Conservation (phyloP, 2,329 filamentous ascomycete genomes). For the Pseudopyrenochaeta lycopersici region DNA sequence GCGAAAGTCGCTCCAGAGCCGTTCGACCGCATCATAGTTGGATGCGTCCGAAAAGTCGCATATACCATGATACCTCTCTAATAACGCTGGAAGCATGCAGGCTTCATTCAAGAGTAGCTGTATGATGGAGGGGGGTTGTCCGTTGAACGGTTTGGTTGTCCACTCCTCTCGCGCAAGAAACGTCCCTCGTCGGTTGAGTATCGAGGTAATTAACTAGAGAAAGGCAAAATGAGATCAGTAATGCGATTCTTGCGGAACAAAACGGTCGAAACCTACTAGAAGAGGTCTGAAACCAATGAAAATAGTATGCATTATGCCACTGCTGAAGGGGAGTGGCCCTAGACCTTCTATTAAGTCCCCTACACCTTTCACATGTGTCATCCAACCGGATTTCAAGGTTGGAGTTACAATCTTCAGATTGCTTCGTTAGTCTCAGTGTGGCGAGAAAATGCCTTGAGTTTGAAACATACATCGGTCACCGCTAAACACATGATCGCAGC, state of each 20-base stretch:
- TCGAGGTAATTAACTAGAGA: not conserved
- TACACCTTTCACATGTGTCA: slow-evolving; percentile 9
- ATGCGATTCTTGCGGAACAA: not conserved
- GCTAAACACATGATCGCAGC: slow-evolving; percentile 12
- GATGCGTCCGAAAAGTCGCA: not conserved
- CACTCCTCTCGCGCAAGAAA: slow-evolving; percentile 12
- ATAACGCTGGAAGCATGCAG: slow-evolving; percentile 1
- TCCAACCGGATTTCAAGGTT: slow-evolving; percentile 7
- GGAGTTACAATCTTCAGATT: slow-evolving; percentile 8
- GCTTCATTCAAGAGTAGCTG: slow-evolving; percentile 9
- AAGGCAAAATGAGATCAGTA: slow-evolving; percentile 1
- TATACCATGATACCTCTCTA: slow-evolving; percentile 6
- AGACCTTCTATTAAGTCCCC: slow-evolving; percentile 7
- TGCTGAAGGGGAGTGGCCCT: slow-evolving; percentile 7
- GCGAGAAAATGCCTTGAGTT: not conserved
- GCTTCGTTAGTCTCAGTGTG: not conserved
- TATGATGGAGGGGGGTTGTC: slow-evolving; percentile 6
- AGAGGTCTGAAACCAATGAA: slow-evolving; percentile 13
- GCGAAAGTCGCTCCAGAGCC: not conserved
- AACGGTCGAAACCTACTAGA: slow-evolving; percentile 4
- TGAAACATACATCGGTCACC: slow-evolving; percentile 9
- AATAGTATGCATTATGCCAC: slow-evolving; percentile 5
- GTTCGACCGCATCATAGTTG: slow-evolving; percentile 2
- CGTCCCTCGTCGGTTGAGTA: slow-evolving; percentile 4
- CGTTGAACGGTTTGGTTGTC: slow-evolving; percentile 4